A percentile compares a stretch with the other conserved stretches of the same genome.
phyloP scores from a whole-genome alignment of 371 early-diverging fungal species.

The Mortierella sp. region DNA sequence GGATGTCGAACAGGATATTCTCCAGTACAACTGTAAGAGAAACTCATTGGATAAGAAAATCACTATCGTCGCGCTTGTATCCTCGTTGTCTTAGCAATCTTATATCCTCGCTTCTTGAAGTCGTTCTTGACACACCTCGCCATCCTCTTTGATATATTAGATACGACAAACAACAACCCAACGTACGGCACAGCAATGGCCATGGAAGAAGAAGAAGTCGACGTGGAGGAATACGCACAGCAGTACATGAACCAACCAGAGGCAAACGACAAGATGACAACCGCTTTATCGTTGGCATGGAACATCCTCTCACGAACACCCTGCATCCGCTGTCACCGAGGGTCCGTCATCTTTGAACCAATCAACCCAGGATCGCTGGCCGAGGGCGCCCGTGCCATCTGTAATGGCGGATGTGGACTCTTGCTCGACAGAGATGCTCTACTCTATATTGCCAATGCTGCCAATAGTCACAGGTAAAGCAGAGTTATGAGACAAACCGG shows the following conservation, averaged over 20 bases:
- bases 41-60: not conserved
- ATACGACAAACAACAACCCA: conserved; percentile 29
- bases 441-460: conserved; percentile 32
- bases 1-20: conserved; percentile 48
- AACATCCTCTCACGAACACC: conserved; percentile 19
- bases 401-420: conserved; percentile 25
- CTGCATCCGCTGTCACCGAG: conserved; percentile 37
- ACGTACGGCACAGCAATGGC: conserved; percentile 33
- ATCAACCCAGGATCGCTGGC: not conserved
- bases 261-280: conserved; percentile 20
- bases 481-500: too few relatives aligned
- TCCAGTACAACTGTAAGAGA: conserved; percentile 33
- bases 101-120: not conserved
- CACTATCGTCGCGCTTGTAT: too few relatives aligned
- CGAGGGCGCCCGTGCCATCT: conserved; percentile 12
- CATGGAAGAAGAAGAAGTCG: conserved; percentile 34
- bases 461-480: conserved; percentile 38
- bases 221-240: conserved; percentile 40
- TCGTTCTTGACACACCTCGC: not conserved
- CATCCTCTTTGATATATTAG: not conserved
- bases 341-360: conserved; percentile 16
- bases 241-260: conserved; percentile 26
- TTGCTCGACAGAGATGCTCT: conserved; percentile 31
- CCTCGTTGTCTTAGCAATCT: not conserved
- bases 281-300: conserved; percentile 24